A percentile compares a stretch with the other conserved stretches of the same genome.
Evolutionary conservation across 1,139 yeast species (phyloP).

Genomic region (Saccharomycopsis phalli): DNA sequence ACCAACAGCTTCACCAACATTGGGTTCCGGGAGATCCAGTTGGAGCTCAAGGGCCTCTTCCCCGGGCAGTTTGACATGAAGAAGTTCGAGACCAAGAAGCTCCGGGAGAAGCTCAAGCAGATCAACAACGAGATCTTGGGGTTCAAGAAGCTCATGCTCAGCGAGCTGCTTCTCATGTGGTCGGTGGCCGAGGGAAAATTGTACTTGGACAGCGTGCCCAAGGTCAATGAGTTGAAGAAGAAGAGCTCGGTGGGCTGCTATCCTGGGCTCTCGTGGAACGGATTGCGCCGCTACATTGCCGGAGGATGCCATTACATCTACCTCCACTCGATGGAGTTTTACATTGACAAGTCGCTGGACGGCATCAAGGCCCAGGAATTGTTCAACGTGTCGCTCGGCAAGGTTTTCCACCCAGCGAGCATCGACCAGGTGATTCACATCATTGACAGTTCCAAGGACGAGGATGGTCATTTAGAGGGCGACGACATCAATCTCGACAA

Average conservation of each 20-base stretch:
- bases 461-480: slow-evolving; percentile 1
- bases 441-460: slow-evolving; percentile 2
- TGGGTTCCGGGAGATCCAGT: slow-evolving; percentile 18
- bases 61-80: slow-evolving; percentile 19
- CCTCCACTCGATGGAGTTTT: slow-evolving; percentile 17
- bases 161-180: slow-evolving; percentile 14
- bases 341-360: slow-evolving; percentile 8
- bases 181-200: slow-evolving; percentile 18
- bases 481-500: slow-evolving; percentile 9
- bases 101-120: slow-evolving; percentile 19
- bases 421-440: slow-evolving; percentile 8
- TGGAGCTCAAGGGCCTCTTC: slow-evolving; percentile 13
- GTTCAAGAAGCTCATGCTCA: slow-evolving; percentile 15
- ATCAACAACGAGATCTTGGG: slow-evolving; percentile 20
- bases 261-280: slow-evolving; percentile 19
- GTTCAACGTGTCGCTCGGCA: slow-evolving; percentile 9
- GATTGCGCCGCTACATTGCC: slow-evolving; percentile 16
- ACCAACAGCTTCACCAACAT: slow-evolving; percentile 19
- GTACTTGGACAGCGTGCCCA: slow-evolving; percentile 13
- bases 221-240: slow-evolving; percentile 15
- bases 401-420: slow-evolving; percentile 7
- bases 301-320: slow-evolving; percentile 20
- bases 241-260: slow-evolving; percentile 9
- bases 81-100: slow-evolving; percentile 19
- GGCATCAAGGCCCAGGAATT: slow-evolving; percentile 6